Base-by-base conservation (phyloP, 2,329 filamentous ascomycete species). In the Didymosphaeria variabile region DNA sequence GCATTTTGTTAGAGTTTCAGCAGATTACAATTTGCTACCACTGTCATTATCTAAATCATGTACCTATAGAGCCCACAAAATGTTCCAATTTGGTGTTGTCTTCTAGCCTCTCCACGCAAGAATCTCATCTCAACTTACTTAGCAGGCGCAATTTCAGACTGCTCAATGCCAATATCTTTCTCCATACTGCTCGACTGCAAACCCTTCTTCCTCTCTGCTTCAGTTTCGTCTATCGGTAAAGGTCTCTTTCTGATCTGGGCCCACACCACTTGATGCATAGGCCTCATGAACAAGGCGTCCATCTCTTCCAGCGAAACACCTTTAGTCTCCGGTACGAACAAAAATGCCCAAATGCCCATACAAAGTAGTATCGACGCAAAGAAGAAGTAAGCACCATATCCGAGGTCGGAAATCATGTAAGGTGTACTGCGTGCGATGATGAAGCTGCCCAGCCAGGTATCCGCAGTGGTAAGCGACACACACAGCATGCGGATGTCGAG, bases 401-500 rank as follows among this genome's bases (percentile, higher is more conserved):
- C 76, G 0, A 79, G 67, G 53, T 74, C 68, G 34, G 75, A 70
- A 47, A 77, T 77, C 74, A 77, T 78, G 59, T 77, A 77, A 0
- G 77, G 76, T 2, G 78, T 79, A 26, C 73, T 75, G 15, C 78
- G 69, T 1, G 76, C 75, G 56, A 80, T 78, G 63, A 79, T 78
- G 65, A 79, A 80, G 2, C 71, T 75, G 58, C 77, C 76, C 2
- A 79, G 72, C 78, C 78, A 79, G 13, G 74, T 76, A 55, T 78
- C 72, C 1, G 78, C 78, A 0, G 77, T 79, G 0, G 77, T 79
- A 31, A 79, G 64, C 2, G 77, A 77, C 1, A 79, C 76, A 56
- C 77, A 79, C 0, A 80, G 66, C 74, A 79, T 77, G 31, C 78
- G 71, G 55, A 81, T 79, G 42, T 79, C 75, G 21, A 79, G 67